A percentile compares a stretch with the other conserved stretches of the same genome.
These are phyloP conservation scores for Skeletonema menzelii DNA, from an alignment of 108 stramenopile genomes.

Conservation along the genomic window DNA sequence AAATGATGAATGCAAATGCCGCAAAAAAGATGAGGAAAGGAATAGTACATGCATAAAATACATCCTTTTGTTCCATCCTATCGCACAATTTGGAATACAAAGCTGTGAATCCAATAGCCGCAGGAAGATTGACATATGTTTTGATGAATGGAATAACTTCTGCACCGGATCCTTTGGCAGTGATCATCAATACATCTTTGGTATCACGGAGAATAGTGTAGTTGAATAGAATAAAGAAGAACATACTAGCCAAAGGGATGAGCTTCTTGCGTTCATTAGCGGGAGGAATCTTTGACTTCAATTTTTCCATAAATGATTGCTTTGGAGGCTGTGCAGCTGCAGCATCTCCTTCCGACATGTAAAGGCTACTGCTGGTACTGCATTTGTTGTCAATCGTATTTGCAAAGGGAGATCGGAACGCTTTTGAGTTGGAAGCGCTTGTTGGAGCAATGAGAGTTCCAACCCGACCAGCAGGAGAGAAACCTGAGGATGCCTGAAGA, in stretches of 20 bases:
- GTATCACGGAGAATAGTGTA: conserved; percentile 98
- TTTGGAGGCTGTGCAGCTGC: conserved; percentile 13
- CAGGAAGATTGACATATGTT: conserved; percentile 94
- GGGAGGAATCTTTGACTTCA: conserved; percentile 72
- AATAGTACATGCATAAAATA: conserved; percentile 89
- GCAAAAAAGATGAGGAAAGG: conserved; percentile 93
- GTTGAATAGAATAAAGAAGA: conserved; percentile 98
- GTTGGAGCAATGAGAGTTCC: neutral
- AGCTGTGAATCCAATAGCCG: conserved; percentile 81
- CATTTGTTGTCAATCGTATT: neutral
- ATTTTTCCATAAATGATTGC: conserved; percentile 29
- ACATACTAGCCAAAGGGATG: conserved; percentile 91
- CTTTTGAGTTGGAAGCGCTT: neutral
- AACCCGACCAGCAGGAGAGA: conserved; percentile 4
- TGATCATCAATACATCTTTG: conserved; percentile 92
- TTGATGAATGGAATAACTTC: conserved; percentile 98
- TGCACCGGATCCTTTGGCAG: conserved; percentile 87
- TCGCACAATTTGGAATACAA: conserved; percentile 87
- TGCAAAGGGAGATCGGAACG: conserved; percentile 3
- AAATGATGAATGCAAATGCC: conserved; percentile 85
- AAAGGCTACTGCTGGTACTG: neutral
- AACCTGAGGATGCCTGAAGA: neutral
- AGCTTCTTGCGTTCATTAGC: conserved; percentile 90
- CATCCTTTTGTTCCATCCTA: conserved; percentile 83
- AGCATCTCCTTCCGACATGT: conserved; percentile 7